A percentile compares a stretch with the other conserved stretches of the same genome.
These are phyloP conservation scores for Rhizoctonia solani DNA, from an alignment of 1,284 basidiomycete genomes.

Conservation along the genomic window DNA sequence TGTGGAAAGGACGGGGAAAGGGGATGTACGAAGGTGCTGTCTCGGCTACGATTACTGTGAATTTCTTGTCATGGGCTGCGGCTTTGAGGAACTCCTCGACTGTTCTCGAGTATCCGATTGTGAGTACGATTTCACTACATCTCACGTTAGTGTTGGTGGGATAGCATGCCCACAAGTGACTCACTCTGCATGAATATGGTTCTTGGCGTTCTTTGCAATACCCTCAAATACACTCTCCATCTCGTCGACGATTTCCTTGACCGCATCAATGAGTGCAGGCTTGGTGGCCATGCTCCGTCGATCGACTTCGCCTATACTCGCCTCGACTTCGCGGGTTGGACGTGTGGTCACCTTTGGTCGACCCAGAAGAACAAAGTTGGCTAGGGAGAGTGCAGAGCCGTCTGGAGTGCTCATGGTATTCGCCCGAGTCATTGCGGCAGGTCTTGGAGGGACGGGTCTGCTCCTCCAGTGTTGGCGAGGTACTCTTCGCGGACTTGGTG, in stretches of 20 bases:
- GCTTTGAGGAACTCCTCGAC: constrained; percentile 93
- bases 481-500: constrained; percentile 95
- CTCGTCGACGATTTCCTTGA: constrained; percentile 93
- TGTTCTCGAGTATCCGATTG: constrained; percentile 91
- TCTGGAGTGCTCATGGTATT: constrained; percentile 47
- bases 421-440: constrained; percentile 20
- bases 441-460: neutral
- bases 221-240: constrained; percentile 95
- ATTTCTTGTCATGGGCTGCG: constrained; percentile 88
- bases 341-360: constrained; percentile 55
- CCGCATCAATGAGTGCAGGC: constrained; percentile 75
- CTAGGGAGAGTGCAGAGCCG: constrained; percentile 63
- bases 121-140: constrained; percentile 90
- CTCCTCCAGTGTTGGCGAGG: constrained; percentile 46
- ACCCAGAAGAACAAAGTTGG: constrained; percentile 75
- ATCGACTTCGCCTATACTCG: constrained; percentile 3
- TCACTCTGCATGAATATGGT: constrained; percentile 96
- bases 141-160: constrained; percentile 28
- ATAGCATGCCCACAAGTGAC: constrained; percentile 45
- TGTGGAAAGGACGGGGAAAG: constrained; percentile 6
- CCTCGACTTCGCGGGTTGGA: neutral
- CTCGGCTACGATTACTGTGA: constrained; percentile 95
- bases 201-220: constrained; percentile 90
- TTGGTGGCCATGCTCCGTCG: constrained; percentile 37
- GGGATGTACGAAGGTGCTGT: constrained; percentile 81